These are phyloP conservation scores for Aspergillus sp. DNA, from an alignment of 2,329 filamentous ascomycete genomes.

Conservation along the genomic window DNA sequence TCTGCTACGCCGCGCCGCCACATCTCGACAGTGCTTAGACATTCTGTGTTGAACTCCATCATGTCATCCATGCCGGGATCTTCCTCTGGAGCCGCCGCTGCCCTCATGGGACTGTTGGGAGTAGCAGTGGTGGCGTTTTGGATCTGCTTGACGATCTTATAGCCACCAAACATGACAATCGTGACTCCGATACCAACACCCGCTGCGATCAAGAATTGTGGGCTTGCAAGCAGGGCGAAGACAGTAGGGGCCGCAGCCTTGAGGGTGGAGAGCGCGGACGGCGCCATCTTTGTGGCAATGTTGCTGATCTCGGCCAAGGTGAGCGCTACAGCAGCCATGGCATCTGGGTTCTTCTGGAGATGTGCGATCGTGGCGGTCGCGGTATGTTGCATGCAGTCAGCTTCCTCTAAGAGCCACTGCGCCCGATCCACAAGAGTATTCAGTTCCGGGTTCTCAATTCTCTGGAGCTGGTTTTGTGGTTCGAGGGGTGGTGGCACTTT, in stretches of 20 bases:
- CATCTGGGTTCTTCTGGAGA: conserved; percentile 80
- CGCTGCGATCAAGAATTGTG: conserved; percentile 91
- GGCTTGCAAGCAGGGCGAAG: conserved; percentile 81
- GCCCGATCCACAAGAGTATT: conserved; percentile 72
- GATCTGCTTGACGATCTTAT: conserved; percentile 94
- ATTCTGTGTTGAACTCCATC: conserved; percentile 54
- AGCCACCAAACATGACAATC: conserved; percentile 91
- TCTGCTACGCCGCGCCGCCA: conserved; percentile 68
- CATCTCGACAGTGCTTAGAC: conserved; percentile 59
- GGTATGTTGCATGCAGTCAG: conserved; percentile 83
- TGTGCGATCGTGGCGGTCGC: conserved; percentile 80
- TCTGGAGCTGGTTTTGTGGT: conserved; percentile 29
- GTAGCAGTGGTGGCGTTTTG: conserved; percentile 39
- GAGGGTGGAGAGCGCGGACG: conserved; percentile 71
- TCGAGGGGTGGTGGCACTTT: conserved; percentile 14
- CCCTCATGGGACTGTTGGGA: neutral
- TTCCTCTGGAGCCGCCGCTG: conserved; percentile 13
- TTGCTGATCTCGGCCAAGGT: conserved; percentile 89
- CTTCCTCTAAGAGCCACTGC: conserved; percentile 78
- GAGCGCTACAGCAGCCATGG: conserved; percentile 89
- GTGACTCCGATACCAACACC: conserved; percentile 91
- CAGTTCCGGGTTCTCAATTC: conserved; percentile 59
- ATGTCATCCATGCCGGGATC: conserved; percentile 56
- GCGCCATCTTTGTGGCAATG: conserved; percentile 79
- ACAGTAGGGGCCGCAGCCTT: conserved; percentile 83